Percentiles rank a stretch among this genome's conserved stretches.
phyloP scores from a whole-genome alignment of 2,329 filamentous ascomycete species.

The Clarireedia paspali region DNA sequence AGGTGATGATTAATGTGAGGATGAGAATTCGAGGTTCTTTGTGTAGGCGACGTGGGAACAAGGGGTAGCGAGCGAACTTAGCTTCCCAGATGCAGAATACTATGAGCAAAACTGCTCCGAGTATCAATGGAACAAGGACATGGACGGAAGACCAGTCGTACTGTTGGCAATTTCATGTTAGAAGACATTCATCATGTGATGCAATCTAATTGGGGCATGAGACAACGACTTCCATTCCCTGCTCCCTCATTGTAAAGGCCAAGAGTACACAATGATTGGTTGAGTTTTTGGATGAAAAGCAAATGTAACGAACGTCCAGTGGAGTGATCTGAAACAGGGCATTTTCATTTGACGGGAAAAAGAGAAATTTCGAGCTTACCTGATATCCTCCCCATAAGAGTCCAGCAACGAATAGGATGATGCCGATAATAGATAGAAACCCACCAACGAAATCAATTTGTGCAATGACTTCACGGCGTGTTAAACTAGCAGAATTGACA shows the following conservation, averaged over 20 bases:
- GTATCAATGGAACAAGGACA: constrained; percentile 45
- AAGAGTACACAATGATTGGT: no score
- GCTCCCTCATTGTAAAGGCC: no score
- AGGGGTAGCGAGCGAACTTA: constrained; percentile 40
- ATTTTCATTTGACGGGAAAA: not conserved
- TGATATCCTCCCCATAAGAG: constrained; percentile 49
- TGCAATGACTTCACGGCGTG: constrained; percentile 31
- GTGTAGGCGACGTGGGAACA: constrained; percentile 44
- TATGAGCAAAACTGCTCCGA: constrained; percentile 40
- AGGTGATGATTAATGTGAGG: constrained; percentile 49
- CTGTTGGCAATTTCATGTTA: constrained; percentile 45
- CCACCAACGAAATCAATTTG: constrained; percentile 45
- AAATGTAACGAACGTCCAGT: not conserved
- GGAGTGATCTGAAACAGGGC: not conserved
- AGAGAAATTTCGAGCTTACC: constrained; percentile 9
- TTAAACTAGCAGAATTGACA: constrained; percentile 34
- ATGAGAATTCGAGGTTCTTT: constrained; percentile 42
- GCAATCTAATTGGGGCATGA: constrained; percentile 8
- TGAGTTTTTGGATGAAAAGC: not conserved
- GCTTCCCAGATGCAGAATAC: constrained; percentile 47
- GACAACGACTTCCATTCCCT: not conserved
- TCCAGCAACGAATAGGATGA: constrained; percentile 44
- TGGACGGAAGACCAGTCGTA: constrained; percentile 48
- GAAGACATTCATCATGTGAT: not conserved
- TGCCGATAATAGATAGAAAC: constrained; percentile 39